Evolutionary conservation across 192 early-diverging fungal species (phyloP), one percentile per base, ranked within the genome.

Genomic region (Mortierella claussenii): DNA sequence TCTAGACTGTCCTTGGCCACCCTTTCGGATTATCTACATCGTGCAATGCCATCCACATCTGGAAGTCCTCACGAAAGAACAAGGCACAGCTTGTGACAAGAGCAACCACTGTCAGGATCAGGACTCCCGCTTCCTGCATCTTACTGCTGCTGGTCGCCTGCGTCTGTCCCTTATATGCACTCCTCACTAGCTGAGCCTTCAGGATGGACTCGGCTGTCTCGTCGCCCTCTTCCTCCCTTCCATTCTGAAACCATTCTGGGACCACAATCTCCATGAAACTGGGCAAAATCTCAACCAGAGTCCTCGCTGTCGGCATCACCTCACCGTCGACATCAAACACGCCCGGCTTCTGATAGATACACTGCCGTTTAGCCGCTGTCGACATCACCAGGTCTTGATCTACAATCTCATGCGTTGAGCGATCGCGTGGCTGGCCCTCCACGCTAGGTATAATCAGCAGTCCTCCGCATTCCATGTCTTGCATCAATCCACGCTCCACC

Each of bases 241-340:
- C 43, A 27, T 67, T 57, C 11, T 55, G 36, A 34, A 42, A 56
- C 73, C 73, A 76, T 23, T 76, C 73, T 11, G 73, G 73, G 0
- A 76, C 65, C 24, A 62, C 40, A 7, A 76, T 24, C 8, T 67
- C 46, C 64, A 76, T 60, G 33, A 76, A 67, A 17, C 59, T 62
- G 0, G 64, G 73, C 5, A 62, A 53, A 51, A 76, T 45, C 37
- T 76, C 73, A 18, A 76, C 67, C 53, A 76, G 28, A 0, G 73
- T 76, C 45, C 73, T 21, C 13, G 65, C 49, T 8, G 73, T 76
- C 0, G 73, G 73, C 64, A 76, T 76, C 0, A 56, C 52, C n/a
- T 76, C 73, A 9, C 73, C 73, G 36, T 76, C 73, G 1, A 76
- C 59, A 45, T 76, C 73, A 50, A 76, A 76, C 13, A 67, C 13